Percentiles rank a stretch among this genome's conserved stretches.
These are phyloP conservation scores for Pythium phragmitis DNA, from an alignment of 352 stramenopile genomes.

Conservation along the genomic window DNA sequence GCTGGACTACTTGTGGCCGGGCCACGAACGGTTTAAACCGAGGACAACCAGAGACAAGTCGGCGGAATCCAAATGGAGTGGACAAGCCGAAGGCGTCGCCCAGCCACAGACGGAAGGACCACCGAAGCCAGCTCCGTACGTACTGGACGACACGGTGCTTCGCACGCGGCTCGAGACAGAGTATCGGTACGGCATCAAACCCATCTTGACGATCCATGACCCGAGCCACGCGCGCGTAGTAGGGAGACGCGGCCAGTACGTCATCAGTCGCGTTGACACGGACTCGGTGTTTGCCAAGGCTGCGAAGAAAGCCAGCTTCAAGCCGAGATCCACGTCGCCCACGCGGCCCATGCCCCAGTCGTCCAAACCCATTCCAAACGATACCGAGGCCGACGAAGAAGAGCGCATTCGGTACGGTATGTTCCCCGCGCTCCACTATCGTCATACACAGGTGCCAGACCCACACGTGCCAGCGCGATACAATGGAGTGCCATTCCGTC, in stretches of 20 bases:
- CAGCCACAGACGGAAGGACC: not conserved
- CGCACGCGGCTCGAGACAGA: slow-evolving; percentile 39
- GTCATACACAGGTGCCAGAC: slow-evolving; percentile 24
- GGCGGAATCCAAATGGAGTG: not conserved
- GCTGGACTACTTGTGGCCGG: slow-evolving; percentile 55
- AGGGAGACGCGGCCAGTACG: slow-evolving; percentile 30
- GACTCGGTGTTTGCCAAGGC: slow-evolving; percentile 26
- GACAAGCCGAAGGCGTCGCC: not conserved
- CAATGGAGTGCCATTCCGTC: slow-evolving; percentile 59
- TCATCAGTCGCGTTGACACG: slow-evolving; percentile 22
- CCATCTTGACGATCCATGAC: slow-evolving; percentile 56
- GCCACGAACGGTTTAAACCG: slow-evolving; percentile 28
- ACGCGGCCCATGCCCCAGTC: slow-evolving; percentile 21
- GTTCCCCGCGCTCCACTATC: slow-evolving; percentile 22
- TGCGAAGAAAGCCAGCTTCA: slow-evolving; percentile 13
- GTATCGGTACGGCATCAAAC: slow-evolving; percentile 43
- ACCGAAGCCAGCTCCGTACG: slow-evolving; percentile 25
- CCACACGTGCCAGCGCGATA: slow-evolving; percentile 59
- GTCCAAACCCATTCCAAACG: slow-evolving; percentile 21
- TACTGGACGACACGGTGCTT: slow-evolving; percentile 59
- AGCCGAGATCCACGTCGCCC: slow-evolving; percentile 19
- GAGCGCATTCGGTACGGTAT: slow-evolving; percentile 20
- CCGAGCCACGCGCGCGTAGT: slow-evolving; percentile 31
- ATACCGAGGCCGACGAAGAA: slow-evolving; percentile 22
- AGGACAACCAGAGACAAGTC: too few relatives aligned